Evolutionary conservation across 495 filamentous ascomycete species (phyloP), one percentile per base, ranked within the genome.

Genomic region (Aspergillus conjunctus): DNA sequence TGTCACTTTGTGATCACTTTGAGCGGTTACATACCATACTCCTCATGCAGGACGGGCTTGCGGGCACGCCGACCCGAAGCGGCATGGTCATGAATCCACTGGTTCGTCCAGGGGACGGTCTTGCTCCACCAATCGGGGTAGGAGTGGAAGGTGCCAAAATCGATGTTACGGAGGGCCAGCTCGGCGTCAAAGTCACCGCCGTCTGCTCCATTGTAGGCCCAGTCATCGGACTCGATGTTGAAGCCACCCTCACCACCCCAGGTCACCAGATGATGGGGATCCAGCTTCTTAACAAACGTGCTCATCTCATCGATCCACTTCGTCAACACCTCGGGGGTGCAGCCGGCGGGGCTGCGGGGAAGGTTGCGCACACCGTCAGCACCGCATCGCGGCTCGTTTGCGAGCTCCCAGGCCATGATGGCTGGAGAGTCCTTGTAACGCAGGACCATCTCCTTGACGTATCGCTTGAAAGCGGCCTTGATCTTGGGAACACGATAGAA

Each of bases 361-460:
- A 64, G 56, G 15, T 56, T 64, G 14, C 61, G 61, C 7, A 46
- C 33, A 10, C 61, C 61, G 51, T 64, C 61, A 15, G 61, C 83
- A 31, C 77, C 77, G 76, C 86, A 89, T 57, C 86, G 77, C 6
- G 85, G 82, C 72, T 89, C 87, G 67, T 90, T 90, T 33, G 73
- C 80, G 1, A 89, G 75, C 63, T 89, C 85, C 87, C 87, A 90
- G 6, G 84, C 81, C 66, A 90, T 84, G 62, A 89, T 78, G 10
- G 85, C 82, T 0, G 77, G 54, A 5, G 79, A 83, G 45, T 67
- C 73, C 11, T 66, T 68, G 71, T 88, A 89, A n/a, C 86, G 80
- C 21, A 66, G 72, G 5, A 91, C 78, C n/a, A 89, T 77, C 10
- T 83, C 76, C 37, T 80, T 70, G 70, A 89, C 78, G 74, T 88